Evolutionary conservation across 352 stramenopile species (phyloP).

Genomic region (Phytophthora sojae): DNA sequence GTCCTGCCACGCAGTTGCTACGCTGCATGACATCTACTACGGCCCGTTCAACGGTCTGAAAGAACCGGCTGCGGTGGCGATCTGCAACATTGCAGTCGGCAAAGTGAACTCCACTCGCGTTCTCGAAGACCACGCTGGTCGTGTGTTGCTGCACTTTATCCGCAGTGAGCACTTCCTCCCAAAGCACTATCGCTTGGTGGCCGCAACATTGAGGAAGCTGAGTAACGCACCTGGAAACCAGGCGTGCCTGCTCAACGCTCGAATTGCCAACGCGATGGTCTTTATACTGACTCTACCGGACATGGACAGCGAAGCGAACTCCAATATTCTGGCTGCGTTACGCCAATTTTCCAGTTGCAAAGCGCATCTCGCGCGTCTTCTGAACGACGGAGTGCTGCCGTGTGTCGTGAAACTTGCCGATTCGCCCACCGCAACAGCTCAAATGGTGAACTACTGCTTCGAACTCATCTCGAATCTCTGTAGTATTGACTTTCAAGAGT

Average conservation of each 20-base stretch:
- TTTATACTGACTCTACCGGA: constrained; percentile 47
- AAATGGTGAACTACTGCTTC: constrained; percentile 68
- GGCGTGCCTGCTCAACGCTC: constrained; percentile 46
- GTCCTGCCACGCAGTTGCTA: constrained; percentile 45
- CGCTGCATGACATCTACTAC: constrained; percentile 67
- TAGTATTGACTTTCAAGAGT: constrained; percentile 62
- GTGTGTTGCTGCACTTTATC: constrained; percentile 69
- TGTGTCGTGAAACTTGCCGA: constrained; percentile 65
- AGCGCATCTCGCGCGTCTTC: constrained; percentile 46
- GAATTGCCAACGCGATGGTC: constrained; percentile 56
- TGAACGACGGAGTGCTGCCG: constrained; percentile 62
- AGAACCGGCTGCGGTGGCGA: constrained; percentile 61
- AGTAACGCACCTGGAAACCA: constrained; percentile 76
- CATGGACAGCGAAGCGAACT: constrained; percentile 35
- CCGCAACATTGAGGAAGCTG: constrained; percentile 66
- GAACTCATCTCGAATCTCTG: constrained; percentile 81
- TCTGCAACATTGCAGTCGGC: constrained; percentile 71
- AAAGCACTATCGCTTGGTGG: constrained; percentile 52
- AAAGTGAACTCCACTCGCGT: constrained; percentile 74
- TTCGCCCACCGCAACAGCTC: constrained; percentile 15
- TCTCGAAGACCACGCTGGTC: constrained; percentile 55
- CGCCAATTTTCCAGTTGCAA: constrained; percentile 57
- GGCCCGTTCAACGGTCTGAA: constrained; percentile 51
- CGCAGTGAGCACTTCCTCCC: constrained; percentile 45
- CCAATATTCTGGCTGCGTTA: constrained; percentile 65